phyloP scores from a whole-genome alignment of 495 filamentous ascomycete genomes.

The Annulohypoxylon stygium region DNA sequence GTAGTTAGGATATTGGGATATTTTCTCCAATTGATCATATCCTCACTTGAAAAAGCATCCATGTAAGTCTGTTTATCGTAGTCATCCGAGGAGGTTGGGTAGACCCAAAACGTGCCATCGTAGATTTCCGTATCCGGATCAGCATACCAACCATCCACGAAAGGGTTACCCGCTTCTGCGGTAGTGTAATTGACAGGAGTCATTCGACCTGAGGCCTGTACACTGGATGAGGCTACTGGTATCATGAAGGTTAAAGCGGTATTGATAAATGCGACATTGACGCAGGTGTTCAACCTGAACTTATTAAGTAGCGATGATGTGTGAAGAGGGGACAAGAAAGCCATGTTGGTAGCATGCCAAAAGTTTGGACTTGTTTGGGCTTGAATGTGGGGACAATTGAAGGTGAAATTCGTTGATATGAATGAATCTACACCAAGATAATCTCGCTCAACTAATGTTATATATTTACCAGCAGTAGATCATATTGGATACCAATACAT shows the following conservation, averaged over 20 bases:
- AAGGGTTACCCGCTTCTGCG: conserved; percentile 54
- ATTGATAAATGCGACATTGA: not conserved
- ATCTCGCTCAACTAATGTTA: not conserved
- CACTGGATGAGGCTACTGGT: not conserved
- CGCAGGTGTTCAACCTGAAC: not conserved
- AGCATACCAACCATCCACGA: conserved; percentile 63
- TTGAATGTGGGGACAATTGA: conserved; percentile 2
- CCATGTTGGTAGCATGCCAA: conserved; percentile 7
- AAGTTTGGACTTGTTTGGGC: not conserved
- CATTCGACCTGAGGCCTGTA: not conserved
- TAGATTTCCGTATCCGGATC: conserved; percentile 67
- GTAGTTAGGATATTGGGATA: conserved; percentile 59
- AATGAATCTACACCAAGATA: not conserved
- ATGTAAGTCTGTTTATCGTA: conserved; percentile 61
- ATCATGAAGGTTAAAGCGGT: conserved; percentile 14
- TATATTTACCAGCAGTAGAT: not conserved
- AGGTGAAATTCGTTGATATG: not conserved
- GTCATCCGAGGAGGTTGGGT: conserved; percentile 61
- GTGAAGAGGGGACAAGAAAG: not conserved
- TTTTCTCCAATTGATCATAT: conserved; percentile 55
- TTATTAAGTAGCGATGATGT: not conserved
- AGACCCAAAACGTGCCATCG: conserved; percentile 64
- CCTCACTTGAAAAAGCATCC: conserved; percentile 64
- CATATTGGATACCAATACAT: not conserved
- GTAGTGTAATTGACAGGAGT: conserved; percentile 44